phyloP scores from a whole-genome alignment of 2,329 filamentous ascomycete genomes.

The Penicillium sp. region DNA sequence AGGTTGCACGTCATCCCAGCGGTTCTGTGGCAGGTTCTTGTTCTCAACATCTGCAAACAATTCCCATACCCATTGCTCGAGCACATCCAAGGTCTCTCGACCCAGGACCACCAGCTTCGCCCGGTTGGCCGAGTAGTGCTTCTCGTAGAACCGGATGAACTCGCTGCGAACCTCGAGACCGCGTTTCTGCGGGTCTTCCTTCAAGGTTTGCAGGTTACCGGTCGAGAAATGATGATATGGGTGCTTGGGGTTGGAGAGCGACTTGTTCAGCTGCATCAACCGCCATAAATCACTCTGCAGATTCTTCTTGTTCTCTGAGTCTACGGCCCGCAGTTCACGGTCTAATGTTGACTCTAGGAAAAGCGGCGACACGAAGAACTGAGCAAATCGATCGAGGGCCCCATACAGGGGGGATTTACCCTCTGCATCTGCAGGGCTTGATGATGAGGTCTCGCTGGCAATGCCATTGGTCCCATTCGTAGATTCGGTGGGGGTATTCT shows the following conservation, averaged over 20 bases:
- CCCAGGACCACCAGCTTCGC: conserved; percentile 92
- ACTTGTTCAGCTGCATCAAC: conserved; percentile 83
- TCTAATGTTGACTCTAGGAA: conserved; percentile 85
- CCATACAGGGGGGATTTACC: conserved; percentile 68
- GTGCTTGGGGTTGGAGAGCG: conserved; percentile 81
- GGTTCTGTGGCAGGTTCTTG: conserved; percentile 71
- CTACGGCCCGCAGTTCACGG: conserved; percentile 82
- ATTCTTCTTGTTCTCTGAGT: conserved; percentile 98
- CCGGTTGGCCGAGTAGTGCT: conserved; percentile 87
- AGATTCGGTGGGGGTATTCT: conserved; percentile 30
- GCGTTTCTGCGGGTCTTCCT: conserved; percentile 74
- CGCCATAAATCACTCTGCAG: conserved; percentile 88
- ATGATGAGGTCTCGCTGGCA: conserved; percentile 18
- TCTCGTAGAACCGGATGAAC: conserved; percentile 89
- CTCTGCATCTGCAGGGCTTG: conserved; percentile 24
- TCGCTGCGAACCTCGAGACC: conserved; percentile 85
- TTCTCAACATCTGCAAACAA: conserved; percentile 80
- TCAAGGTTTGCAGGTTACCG: conserved; percentile 82
- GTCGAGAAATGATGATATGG: conserved; percentile 92
- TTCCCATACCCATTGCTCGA: conserved; percentile 82
- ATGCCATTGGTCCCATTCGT: conserved; percentile 30
- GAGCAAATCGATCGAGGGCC: conserved; percentile 85
- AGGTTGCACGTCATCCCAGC: conserved; percentile 66
- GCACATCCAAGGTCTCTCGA: conserved; percentile 75
- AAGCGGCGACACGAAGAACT: conserved; percentile 88